Conservation (phyloP, 371 early-diverging fungal genomes). For the Mucor sp. region DNA sequence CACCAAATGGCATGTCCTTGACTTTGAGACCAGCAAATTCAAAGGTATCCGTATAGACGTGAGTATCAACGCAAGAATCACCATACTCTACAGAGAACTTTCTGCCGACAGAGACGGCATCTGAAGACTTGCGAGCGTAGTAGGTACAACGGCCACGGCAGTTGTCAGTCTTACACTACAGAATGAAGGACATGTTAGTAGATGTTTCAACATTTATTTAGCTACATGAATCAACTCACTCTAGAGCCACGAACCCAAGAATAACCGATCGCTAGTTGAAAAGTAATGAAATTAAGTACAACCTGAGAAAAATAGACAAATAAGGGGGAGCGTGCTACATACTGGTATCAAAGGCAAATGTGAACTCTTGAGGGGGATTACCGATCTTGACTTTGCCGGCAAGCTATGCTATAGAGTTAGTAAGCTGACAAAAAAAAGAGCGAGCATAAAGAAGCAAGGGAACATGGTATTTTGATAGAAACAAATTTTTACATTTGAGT, state of each 20-base stretch:
- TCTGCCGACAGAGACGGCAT: slow-evolving; percentile 30
- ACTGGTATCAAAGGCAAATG: slow-evolving; percentile 55
- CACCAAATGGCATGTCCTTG: slow-evolving; percentile 45
- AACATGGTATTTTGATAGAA: not conserved
- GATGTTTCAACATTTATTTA: not conserved
- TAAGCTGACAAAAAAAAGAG: not conserved
- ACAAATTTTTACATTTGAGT: not conserved
- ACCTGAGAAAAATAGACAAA: slow-evolving; percentile 16
- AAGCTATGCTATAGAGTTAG: slow-evolving; percentile 27
- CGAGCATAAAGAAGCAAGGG: not conserved
- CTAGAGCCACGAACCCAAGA: slow-evolving; percentile 55
- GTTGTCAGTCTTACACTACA: slow-evolving; percentile 48
- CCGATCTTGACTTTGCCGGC: slow-evolving; percentile 51
- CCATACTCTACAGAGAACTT: slow-evolving; percentile 48
- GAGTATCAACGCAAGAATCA: slow-evolving; percentile 47
- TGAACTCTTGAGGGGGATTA: slow-evolving; percentile 49
- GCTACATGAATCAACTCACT: slow-evolving; percentile 19
- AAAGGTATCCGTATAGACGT: slow-evolving; percentile 41
- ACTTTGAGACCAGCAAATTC: slow-evolving; percentile 39
- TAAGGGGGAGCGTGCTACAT: slow-evolving; percentile 10
- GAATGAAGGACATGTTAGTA: slow-evolving; percentile 6
- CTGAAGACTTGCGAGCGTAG: slow-evolving; percentile 37
- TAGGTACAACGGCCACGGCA: slow-evolving; percentile 49
- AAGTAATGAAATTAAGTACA: slow-evolving; percentile 25
- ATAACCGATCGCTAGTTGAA: slow-evolving; percentile 45